Evolutionary conservation across 805 yeast species (phyloP), one percentile per base, ranked within the genome.

Genomic region (Babjeviella inositovora): DNA sequence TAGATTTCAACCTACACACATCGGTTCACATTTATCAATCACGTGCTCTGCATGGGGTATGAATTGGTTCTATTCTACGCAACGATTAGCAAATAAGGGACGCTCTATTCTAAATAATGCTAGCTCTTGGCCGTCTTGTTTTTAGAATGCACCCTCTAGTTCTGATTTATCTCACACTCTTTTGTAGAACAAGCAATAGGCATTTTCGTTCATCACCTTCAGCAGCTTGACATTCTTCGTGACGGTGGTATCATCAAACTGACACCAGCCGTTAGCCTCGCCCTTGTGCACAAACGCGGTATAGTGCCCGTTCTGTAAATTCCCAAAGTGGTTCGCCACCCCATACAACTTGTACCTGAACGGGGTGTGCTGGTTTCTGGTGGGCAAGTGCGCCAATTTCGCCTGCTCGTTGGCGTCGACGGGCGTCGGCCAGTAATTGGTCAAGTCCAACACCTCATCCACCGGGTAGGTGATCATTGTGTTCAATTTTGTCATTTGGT

Each of bases 231-330:
- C 62, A 19, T 62, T 57, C 25, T 53, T 61, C 14, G 64, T 53
- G n/a, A 75, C 72, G 26, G 59, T 63, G 1, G 79, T 62, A 43
- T 84, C 95, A 44, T 84, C 94, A 44, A 73, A 84, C 30, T 70
- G 66, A 36, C 79, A 70, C 94, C 94, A 84, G 2, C 71, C 75
- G 26, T 53, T 51, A 18, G 39, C 46, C 11, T 43, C 41, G 13
- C 70, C 70, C 37, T 80, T 80, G 39, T 69, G 52, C 4, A 80
- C 87, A 39, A 57, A 79, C 1, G 93, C 53, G 0, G 95, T 85
- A 45, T 85, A 85, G 45, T 85, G 96, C 0, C 96, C 96, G 6
- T 85, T 77, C 19, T 71, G 64, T 18, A 85, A 54, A 18, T 76
- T 70, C 8, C 96, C 96, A 30, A 51, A 70, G 45, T 85, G 96